Percentiles rank a stretch among this genome's conserved stretches.
Conservation (phyloP, 1,139 yeast species). For the Meyerozyma elateridarum region DNA sequence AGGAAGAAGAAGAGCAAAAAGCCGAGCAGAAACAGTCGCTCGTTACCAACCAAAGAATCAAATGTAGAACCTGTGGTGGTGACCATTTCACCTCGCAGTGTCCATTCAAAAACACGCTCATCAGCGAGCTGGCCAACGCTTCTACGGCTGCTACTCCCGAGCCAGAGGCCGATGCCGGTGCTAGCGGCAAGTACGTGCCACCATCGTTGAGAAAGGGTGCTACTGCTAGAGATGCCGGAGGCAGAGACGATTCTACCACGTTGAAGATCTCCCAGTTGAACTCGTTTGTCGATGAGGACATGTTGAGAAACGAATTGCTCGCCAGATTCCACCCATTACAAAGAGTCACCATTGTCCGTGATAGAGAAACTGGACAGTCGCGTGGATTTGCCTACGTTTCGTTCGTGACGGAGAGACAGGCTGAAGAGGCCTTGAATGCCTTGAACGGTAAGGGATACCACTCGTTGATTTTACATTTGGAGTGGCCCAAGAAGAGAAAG, state of each 20-base stretch:
- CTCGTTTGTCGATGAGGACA: conserved; percentile 78
- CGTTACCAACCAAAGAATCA: conserved; percentile 46
- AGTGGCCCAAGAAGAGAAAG: conserved; percentile 45
- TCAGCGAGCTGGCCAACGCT: conserved; percentile 39
- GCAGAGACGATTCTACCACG: conserved; percentile 82
- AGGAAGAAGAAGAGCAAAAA: conserved; percentile 53
- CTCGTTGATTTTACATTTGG: conserved; percentile 81
- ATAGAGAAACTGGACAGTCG: conserved; percentile 90
- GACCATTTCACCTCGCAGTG: conserved; percentile 92
- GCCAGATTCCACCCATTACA: conserved; percentile 68
- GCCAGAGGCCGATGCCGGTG: conserved; percentile 29
- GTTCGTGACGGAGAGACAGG: conserved; percentile 62
- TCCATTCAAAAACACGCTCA: conserved; percentile 92
- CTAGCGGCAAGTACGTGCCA: conserved; percentile 60
- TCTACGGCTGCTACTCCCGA: conserved; percentile 29
- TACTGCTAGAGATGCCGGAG: conserved; percentile 44
- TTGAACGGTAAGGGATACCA: conserved; percentile 92
- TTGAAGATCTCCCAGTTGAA: conserved; percentile 90
- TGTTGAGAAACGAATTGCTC: conserved; percentile 70
- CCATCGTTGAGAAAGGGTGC: conserved; percentile 72
- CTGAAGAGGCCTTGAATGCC: conserved; percentile 72
- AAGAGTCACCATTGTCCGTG: conserved; percentile 82
- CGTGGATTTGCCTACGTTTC: conserved; percentile 98
- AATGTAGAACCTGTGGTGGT: conserved; percentile 87
- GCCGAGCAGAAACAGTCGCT: conserved; percentile 47